Percentiles rank a stretch among this genome's conserved stretches.
Conservation (phyloP, 1,284 basidiomycete species). For the Microbotryomycetes sp. region DNA sequence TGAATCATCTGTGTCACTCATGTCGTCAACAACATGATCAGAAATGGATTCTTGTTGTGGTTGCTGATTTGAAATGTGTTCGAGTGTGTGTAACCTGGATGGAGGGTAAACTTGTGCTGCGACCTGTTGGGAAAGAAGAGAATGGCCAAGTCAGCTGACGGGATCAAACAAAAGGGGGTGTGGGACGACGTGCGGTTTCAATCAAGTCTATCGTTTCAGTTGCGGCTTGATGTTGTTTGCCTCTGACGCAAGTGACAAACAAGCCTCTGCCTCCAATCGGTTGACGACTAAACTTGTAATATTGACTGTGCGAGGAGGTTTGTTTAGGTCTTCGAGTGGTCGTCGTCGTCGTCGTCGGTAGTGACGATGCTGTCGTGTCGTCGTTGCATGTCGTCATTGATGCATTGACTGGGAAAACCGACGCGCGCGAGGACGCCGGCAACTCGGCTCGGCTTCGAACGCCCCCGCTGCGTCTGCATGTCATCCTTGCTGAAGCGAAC, state of each 20-base stretch:
- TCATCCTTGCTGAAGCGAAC: too few relatives aligned
- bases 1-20: constrained; percentile 23
- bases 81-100: constrained; percentile 1
- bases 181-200: neutral
- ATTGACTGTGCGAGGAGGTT: too few relatives aligned
- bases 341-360: too few relatives aligned
- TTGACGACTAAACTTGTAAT: constrained; percentile 13
- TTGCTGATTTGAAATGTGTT: neutral
- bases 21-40: too few relatives aligned
- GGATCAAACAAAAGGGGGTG: neutral
- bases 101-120: constrained; percentile 27
- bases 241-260: constrained; percentile 27
- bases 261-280: constrained; percentile 29
- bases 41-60: too few relatives aligned
- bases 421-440: too few relatives aligned
- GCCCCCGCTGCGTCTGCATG: too few relatives aligned
- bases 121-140: constrained; percentile 10
- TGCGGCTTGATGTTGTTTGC: constrained; percentile 20
- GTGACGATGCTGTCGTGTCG: too few relatives aligned
- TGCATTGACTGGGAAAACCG: too few relatives aligned
- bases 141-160: neutral
- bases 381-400: too few relatives aligned
- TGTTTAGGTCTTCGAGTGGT: too few relatives aligned
- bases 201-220: constrained; percentile 23
- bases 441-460: too few relatives aligned